phyloP scores from a whole-genome alignment of 257 asterid species.

The Solanum dulcamara region DNA sequence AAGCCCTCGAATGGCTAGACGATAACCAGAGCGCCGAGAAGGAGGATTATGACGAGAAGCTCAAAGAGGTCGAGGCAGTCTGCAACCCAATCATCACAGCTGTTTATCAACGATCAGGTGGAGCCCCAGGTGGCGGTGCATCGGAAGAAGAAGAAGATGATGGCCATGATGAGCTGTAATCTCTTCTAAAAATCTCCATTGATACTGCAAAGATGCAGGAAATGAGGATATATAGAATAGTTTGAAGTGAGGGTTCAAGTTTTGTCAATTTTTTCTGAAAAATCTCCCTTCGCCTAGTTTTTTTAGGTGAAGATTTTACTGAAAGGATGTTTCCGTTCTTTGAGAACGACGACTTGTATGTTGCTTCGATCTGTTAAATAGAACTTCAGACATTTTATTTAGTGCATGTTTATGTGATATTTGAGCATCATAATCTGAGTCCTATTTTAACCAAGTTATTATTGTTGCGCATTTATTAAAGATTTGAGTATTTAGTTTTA shows the following conservation, averaged over 20 bases:
- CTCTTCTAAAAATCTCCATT: background rate
- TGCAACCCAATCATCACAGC: conserved; percentile 89
- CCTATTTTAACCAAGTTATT: background rate
- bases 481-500: background rate
- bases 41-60: conserved; percentile 92
- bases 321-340: background rate
- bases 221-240: background rate
- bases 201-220: background rate
- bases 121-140: conserved; percentile 47
- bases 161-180: conserved; percentile 48
- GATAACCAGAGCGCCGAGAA: conserved; percentile 83
- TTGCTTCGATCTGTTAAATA: background rate
- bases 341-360: background rate
- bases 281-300: background rate
- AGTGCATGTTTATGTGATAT: background rate
- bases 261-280: background rate
- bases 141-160: conserved; percentile 47
- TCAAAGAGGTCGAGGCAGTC: conserved; percentile 85
- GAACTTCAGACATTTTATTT: background rate
- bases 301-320: background rate
- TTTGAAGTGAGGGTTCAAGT: background rate
- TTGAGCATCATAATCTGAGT: background rate
- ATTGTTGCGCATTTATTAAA: background rate
- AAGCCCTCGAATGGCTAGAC: conserved; percentile 90
- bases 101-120: conserved; percentile 90